These are phyloP conservation scores for Moniliophthora roreri DNA, from an alignment of 1,284 basidiomycete genomes.

Conservation along the genomic window DNA sequence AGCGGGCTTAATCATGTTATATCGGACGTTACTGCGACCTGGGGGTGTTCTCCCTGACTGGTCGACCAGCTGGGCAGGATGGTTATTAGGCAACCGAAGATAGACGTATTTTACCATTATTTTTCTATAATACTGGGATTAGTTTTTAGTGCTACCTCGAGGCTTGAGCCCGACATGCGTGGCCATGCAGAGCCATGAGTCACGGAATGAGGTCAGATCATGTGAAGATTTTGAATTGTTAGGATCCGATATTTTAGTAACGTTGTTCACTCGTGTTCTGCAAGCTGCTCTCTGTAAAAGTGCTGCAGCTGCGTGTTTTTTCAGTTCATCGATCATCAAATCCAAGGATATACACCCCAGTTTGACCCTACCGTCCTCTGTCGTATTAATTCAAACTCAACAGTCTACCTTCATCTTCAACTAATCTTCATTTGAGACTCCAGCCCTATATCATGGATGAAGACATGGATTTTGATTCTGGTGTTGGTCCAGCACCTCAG, in stretches of 20 bases:
- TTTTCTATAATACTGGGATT: neutral
- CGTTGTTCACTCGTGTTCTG: neutral
- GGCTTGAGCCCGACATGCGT: no score
- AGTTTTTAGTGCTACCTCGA: neutral
- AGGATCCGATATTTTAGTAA: neutral
- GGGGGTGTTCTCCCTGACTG: slow-evolving; percentile 54
- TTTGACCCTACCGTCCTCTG: slow-evolving; percentile 14
- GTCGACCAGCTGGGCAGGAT: slow-evolving; percentile 57
- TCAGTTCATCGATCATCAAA: slow-evolving; percentile 13
- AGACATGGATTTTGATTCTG: slow-evolving; percentile 68
- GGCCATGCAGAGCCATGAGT: no score
- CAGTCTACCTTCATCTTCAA: slow-evolving; percentile 1
- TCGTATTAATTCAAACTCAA: slow-evolving; percentile 4
- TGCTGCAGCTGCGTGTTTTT: neutral
- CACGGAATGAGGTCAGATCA: neutral
- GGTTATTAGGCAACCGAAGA: slow-evolving; percentile 55
- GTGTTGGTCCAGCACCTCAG: slow-evolving; percentile 26
- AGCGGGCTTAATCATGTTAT: slow-evolving; percentile 66
- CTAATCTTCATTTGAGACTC: neutral
- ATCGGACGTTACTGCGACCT: slow-evolving; percentile 64
- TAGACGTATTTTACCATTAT: slow-evolving; percentile 17
- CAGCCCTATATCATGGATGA: slow-evolving; percentile 58
- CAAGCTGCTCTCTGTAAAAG: neutral
- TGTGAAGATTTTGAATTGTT: neutral
- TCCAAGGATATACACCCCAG: neutral